phyloP scores from a whole-genome alignment of 768 basidiomycete species.

The Coprinopsis sp. region DNA sequence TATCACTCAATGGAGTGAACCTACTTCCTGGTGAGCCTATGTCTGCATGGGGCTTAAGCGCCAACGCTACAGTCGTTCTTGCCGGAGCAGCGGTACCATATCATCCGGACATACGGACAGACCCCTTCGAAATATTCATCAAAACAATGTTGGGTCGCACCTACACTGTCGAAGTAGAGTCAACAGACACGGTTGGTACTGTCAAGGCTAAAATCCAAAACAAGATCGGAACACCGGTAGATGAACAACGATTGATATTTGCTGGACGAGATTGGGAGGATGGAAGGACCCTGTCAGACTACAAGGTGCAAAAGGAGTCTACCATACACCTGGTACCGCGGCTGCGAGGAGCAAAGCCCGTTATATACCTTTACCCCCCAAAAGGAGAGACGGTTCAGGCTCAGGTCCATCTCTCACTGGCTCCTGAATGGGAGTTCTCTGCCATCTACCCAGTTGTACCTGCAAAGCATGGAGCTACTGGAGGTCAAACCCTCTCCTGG shows the following conservation, averaged over 20 bases:
- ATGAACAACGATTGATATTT: not conserved
- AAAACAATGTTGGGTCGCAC: too few species aligned
- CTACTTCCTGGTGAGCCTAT: too few species aligned
- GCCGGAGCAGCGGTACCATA: too few species aligned
- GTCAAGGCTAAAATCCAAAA: not conserved
- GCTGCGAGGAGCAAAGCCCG: constrained; percentile 23
- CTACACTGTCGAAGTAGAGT: too few species aligned
- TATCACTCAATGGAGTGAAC: too few species aligned
- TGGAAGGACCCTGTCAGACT: not conserved
- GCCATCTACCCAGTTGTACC: constrained; percentile 30
- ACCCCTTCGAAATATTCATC: too few species aligned
- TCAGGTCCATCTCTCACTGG: constrained; percentile 25
- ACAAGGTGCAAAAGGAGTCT: not conserved
- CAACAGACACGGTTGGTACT: too few species aligned
- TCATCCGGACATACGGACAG: too few species aligned
- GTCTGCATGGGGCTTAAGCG: too few species aligned
- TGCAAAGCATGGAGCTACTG: constrained; percentile 11
- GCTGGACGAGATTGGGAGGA: not conserved
- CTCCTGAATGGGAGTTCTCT: constrained; percentile 28
- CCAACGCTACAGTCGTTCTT: too few species aligned
- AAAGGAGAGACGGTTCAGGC: constrained; percentile 22
- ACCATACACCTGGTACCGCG: not conserved
- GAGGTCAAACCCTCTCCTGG: constrained; percentile 28
- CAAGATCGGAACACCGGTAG: not conserved
- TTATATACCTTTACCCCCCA: constrained; percentile 32